Evolutionary conservation across 1,284 basidiomycete species (phyloP).

Genomic region (Fomitiporia mediterranea): DNA sequence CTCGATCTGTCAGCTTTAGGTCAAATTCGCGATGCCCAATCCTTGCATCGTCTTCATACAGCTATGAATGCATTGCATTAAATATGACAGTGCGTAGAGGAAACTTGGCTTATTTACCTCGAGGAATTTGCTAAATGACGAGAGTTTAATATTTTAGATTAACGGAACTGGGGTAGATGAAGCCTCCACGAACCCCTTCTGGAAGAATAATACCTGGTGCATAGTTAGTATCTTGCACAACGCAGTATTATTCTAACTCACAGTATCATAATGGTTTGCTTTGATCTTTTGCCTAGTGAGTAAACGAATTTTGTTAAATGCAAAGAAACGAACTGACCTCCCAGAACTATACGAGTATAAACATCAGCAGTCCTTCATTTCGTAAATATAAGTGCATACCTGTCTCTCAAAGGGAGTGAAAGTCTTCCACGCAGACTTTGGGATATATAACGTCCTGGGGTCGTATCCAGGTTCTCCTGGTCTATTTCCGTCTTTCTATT

Average conservation of each 20-base stretch:
- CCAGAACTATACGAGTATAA: constrained; percentile 70
- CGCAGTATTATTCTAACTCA: constrained; percentile 29
- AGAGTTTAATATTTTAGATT: constrained; percentile 3
- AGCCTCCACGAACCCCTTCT: constrained; percentile 71
- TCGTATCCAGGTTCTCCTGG: constrained; percentile 90
- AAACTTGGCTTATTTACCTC: constrained; percentile 40
- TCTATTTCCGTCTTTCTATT: constrained; percentile 76
- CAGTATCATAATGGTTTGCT: constrained; percentile 90
- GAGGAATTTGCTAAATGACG: constrained; percentile 53
- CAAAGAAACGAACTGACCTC: constrained; percentile 41
- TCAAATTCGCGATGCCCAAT: constrained; percentile 92
- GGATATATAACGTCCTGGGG: constrained; percentile 84
- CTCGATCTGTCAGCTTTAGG: constrained; percentile 83
- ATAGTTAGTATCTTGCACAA: constrained; percentile 11
- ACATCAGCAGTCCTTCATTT: background rate
- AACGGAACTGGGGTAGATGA: background rate
- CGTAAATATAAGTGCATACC: constrained; percentile 35
- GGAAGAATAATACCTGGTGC: constrained; percentile 86
- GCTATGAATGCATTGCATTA: constrained; percentile 40
- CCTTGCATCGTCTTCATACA: constrained; percentile 94
- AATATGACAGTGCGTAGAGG: constrained; percentile 17
- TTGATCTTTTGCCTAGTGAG: constrained; percentile 58
- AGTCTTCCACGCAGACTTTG: constrained; percentile 69
- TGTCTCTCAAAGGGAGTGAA: constrained; percentile 98
- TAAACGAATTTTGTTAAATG: background rate